Percentiles rank a stretch among this genome's conserved stretches.
phyloP scores from a whole-genome alignment of 1,284 basidiomycete species.

The Rhodotorula sp. region DNA sequence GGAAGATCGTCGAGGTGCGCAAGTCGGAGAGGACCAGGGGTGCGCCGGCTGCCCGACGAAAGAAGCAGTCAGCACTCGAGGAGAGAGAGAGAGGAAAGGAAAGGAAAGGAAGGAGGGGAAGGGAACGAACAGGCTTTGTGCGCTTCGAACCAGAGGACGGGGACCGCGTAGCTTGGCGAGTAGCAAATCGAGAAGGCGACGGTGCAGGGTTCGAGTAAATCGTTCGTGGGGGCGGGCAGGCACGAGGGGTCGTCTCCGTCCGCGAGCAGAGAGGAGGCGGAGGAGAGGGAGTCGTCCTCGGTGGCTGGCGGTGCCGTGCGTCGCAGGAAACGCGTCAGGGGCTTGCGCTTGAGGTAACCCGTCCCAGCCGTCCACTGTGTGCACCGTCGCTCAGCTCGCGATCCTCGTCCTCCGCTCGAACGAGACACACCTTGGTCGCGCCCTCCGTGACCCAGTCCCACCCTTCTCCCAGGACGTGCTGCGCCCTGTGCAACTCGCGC shows the following conservation, averaged over 20 bases:
- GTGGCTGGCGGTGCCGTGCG: background rate
- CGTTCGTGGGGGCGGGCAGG: background rate
- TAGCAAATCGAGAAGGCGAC: slow-evolving; percentile 63
- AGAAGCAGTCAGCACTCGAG: background rate
- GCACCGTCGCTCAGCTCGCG: too few relatives aligned
- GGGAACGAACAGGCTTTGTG: slow-evolving; percentile 47
- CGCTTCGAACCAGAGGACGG: slow-evolving; percentile 71
- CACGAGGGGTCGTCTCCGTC: background rate
- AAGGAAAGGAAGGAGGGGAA: slow-evolving; percentile 8
- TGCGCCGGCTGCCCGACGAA: slow-evolving; percentile 57
- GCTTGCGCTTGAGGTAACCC: background rate
- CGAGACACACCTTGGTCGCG: background rate
- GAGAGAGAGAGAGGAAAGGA: background rate
- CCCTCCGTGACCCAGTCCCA: background rate
- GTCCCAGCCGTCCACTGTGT: slow-evolving; percentile 9
- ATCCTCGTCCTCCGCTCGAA: background rate
- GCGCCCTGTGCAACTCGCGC: background rate
- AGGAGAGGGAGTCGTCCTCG: background rate
- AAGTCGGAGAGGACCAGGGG: slow-evolving; percentile 61
- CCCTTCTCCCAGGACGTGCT: background rate
- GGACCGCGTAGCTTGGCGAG: slow-evolving; percentile 70
- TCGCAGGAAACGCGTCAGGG: background rate
- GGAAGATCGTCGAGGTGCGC: slow-evolving; percentile 60
- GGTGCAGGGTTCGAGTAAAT: background rate
- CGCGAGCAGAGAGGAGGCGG: background rate